Percentiles rank a stretch among this genome's conserved stretches.
Conservation (phyloP, 78 protist species). For the Bigelowiella natans region DNA sequence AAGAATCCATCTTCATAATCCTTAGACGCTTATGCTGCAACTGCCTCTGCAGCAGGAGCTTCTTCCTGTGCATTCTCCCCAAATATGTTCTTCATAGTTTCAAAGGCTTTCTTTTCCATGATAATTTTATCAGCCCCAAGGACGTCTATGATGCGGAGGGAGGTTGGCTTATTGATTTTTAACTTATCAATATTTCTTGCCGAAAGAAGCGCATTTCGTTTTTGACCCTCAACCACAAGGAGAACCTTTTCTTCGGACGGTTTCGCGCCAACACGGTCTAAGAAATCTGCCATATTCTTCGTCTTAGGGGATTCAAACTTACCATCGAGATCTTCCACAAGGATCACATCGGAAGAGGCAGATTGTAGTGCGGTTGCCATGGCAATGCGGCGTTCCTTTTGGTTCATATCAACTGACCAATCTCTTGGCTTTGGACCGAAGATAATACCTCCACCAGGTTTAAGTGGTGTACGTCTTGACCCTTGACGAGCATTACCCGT, state of each 20-base stretch:
- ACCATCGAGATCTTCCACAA: neutral
- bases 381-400: conserved; percentile 5
- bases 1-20: neutral
- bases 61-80: neutral
- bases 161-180: neutral
- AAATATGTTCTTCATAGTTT: neutral
- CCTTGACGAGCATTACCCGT: conserved; percentile 34
- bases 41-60: neutral
- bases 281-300: neutral
- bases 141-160: neutral
- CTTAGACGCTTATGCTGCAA: neutral
- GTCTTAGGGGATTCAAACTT: neutral
- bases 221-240: neutral
- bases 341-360: neutral
- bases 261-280: neutral
- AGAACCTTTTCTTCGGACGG: neutral
- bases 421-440: conserved; percentile 15
- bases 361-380: conserved; percentile 5
- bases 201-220: neutral
- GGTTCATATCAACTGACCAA: neutral
- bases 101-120: neutral
- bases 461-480: conserved; percentile 10
- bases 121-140: neutral
- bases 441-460: conserved; percentile 22
- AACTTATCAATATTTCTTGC: neutral